Conservation (phyloP, 169 alveolate species). For the Perkinsus olseni region DNA sequence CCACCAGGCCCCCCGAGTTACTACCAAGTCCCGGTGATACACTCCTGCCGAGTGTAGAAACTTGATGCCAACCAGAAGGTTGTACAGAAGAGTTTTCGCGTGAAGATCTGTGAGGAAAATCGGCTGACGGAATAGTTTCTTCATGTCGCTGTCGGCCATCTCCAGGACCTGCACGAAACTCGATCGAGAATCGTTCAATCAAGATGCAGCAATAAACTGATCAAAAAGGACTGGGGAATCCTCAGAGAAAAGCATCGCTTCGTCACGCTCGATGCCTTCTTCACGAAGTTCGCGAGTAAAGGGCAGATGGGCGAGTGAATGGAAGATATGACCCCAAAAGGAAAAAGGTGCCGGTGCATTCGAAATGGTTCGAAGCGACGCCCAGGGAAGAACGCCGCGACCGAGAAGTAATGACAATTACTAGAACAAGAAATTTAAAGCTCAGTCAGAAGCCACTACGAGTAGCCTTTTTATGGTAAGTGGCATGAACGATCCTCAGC, state of each 20-base stretch:
- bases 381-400: too few species aligned
- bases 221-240: too few species aligned
- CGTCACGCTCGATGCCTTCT: too few species aligned
- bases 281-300: too few species aligned
- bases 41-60: conserved; percentile 88
- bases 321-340: conserved; percentile 60
- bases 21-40: conserved; percentile 85
- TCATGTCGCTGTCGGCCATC: conserved; percentile 83
- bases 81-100: conserved; percentile 69
- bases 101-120: conserved; percentile 76
- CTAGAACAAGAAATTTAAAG: too few species aligned
- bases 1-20: background rate
- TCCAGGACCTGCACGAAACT: conserved; percentile 49
- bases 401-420: too few species aligned
- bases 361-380: background rate
- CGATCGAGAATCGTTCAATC: background rate
- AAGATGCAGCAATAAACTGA: too few species aligned
- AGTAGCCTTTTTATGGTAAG: too few species aligned
- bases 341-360: background rate
- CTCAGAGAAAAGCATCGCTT: too few species aligned
- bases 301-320: too few species aligned
- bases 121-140: conserved; percentile 73
- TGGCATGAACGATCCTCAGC: too few species aligned
- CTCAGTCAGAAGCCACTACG: too few species aligned
- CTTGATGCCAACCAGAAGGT: conserved; percentile 79